These are phyloP conservation scores for Fragaria ananassa DNA, from an alignment of 306 rosid species.

Conservation along the genomic window DNA sequence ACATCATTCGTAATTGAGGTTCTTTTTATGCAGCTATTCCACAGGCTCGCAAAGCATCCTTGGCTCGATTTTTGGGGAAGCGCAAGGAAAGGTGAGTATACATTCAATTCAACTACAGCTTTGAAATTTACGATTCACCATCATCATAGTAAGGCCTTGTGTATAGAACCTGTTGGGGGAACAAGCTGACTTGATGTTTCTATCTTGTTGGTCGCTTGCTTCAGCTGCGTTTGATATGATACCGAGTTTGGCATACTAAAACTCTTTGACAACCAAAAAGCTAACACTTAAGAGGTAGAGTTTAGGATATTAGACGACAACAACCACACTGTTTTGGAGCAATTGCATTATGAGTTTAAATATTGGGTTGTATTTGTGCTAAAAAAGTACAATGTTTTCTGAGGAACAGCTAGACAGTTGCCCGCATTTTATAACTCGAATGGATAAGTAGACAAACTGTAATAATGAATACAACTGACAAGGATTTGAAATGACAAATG, in stretches of 20 bases:
- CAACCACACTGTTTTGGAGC: not conserved
- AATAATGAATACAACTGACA: not conserved
- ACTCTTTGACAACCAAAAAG: not conserved
- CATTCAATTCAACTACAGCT: not conserved
- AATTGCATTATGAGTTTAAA: not conserved
- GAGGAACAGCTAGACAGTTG: slow-evolving; percentile 9
- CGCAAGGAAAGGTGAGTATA: slow-evolving; percentile 16
- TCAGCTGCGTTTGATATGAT: not conserved
- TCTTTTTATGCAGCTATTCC: slow-evolving; percentile 49
- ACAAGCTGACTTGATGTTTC: not conserved
- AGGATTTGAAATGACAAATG: slow-evolving; percentile 3
- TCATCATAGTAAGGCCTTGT: not conserved
- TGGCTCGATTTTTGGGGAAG: slow-evolving; percentile 87
- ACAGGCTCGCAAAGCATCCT: slow-evolving; percentile 90
- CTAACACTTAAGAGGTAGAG: not conserved
- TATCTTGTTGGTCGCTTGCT: not conserved
- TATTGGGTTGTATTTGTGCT: not conserved
- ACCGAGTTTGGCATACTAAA: not conserved
- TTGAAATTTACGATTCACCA: not conserved
- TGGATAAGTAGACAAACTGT: not conserved
- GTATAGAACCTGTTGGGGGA: not conserved
- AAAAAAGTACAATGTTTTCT: not conserved
- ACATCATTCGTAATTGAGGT: not conserved
- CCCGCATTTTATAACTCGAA: not conserved
- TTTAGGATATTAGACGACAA: not conserved